A percentile compares a stretch with the other conserved stretches of the same genome.
phyloP scores from a whole-genome alignment of 495 filamentous ascomycete genomes.

The Tuber indicum region DNA sequence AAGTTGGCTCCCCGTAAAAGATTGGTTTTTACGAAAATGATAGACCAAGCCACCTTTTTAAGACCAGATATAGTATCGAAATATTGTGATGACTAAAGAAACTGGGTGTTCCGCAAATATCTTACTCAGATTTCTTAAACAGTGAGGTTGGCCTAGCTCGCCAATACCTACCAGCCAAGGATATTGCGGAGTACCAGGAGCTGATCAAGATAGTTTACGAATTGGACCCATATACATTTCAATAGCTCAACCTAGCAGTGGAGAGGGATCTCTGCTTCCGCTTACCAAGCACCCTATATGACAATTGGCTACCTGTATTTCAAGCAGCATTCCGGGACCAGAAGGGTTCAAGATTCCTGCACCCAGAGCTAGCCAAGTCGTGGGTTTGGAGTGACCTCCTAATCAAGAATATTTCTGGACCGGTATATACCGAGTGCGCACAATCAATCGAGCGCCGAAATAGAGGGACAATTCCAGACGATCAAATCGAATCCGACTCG shows the following conservation, averaged over 20 bases:
- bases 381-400: conserved; percentile 13
- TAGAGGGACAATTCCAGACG: conserved; percentile 13
- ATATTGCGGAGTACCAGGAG: conserved; percentile 18
- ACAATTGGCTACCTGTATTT: conserved; percentile 18
- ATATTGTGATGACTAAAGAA: conserved; percentile 7
- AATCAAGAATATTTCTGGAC: conserved; percentile 1
- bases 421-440: conserved; percentile 16
- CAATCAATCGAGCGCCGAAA: conserved; percentile 17
- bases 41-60: conserved; percentile 19
- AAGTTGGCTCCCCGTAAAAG: conserved; percentile 20
- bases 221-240: conserved; percentile 11
- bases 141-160: conserved; percentile 10
- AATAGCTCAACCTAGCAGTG: conserved; percentile 19
- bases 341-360: conserved; percentile 24
- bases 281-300: conserved; percentile 21
- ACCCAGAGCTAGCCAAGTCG: conserved; percentile 12
- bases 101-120: conserved; percentile 17
- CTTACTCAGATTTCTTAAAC: conserved; percentile 14
- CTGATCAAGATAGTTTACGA: conserved; percentile 16
- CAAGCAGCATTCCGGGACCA: conserved; percentile 32
- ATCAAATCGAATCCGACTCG: conserved; percentile 20
- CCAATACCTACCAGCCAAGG: conserved; percentile 7
- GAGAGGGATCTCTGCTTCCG: conserved; percentile 18
- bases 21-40: conserved; percentile 15
- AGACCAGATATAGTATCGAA: conserved; percentile 8